Evolutionary conservation across 768 basidiomycete genomes (phyloP), one percentile per base, ranked within the genome.

Genomic region (Leccinum longicurvipes): DNA sequence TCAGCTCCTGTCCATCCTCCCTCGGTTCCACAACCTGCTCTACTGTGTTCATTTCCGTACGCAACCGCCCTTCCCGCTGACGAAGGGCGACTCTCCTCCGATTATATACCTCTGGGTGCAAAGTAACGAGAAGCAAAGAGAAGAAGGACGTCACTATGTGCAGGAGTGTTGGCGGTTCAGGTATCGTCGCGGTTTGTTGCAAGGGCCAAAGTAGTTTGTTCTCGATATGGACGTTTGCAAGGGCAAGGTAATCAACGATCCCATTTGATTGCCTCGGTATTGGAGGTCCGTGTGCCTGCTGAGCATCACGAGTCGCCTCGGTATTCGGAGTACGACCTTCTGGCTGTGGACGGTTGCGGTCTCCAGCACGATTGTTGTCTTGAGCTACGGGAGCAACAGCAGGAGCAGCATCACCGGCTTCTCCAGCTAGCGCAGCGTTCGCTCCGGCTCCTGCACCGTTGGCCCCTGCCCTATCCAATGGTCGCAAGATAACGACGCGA

Each of bases 71-170:
- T 73, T 91, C 89, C 50, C 89, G 72, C 56, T 75, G 76, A 60
- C 82, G 74, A 62, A 91, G 77, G 14, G 77, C 79, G 21, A 66
- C 72, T 48, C 87, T 74, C 63, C 89, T 76, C 57, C 82, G 79
- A 64, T 89, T 84, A 82, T 88, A 89, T 39, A 88, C 75, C 36
- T 87, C 88, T 5, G 89, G 89, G 65, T 89, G 84, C 32, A 87
- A 67, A 15, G 87, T 89, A 29, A 81, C 73, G 27, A 84, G 32
- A 41, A 89, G 71, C 31, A 91, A 70, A 28, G 74, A 72, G 28
- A 82, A 58, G 64, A 91, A 89, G 9, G 81, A 79, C 44, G 69
- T 67, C 23, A 72, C 54, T 63, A 82, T 86, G 63, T 79, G 82
- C 9, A 74, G 62, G 5, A 85, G 53, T 23, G 72, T 68, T 10